phyloP scores from a whole-genome alignment of 2,329 filamentous ascomycete species.

The Curvularia lunata region DNA sequence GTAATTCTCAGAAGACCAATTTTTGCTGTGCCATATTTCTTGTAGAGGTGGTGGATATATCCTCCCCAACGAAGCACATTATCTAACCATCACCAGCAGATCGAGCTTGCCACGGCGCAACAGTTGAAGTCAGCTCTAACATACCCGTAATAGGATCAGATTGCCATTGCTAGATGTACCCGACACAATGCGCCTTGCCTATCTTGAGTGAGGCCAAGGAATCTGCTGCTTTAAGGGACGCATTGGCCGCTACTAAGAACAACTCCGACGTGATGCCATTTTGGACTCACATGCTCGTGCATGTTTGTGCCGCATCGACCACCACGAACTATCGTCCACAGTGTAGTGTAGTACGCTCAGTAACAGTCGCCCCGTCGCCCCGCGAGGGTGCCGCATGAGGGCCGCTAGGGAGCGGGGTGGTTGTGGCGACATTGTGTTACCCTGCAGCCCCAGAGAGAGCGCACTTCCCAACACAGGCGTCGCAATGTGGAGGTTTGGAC shows the following conservation, averaged over 20 bases:
- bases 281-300: background rate
- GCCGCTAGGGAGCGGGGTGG: background rate
- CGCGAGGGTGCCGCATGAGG: background rate
- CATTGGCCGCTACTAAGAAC: background rate
- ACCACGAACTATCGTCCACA: background rate
- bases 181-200: background rate
- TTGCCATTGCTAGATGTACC: background rate
- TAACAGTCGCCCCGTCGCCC: background rate
- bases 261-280: background rate
- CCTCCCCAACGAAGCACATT: background rate
- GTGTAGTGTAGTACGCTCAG: background rate
- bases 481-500: background rate
- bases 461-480: background rate
- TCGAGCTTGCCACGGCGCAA: background rate
- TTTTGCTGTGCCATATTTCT: background rate
- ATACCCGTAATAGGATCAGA: background rate
- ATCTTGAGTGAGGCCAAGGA: background rate
- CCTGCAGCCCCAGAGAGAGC: background rate
- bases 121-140: background rate
- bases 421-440: background rate
- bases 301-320: background rate
- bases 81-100: background rate
- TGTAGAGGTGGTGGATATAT: background rate
- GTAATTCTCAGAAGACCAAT: background rate
- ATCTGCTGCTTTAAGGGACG: background rate